phyloP scores from a whole-genome alignment of 2,329 filamentous ascomycete genomes.

The Phaeosphaeriaceae sp. region DNA sequence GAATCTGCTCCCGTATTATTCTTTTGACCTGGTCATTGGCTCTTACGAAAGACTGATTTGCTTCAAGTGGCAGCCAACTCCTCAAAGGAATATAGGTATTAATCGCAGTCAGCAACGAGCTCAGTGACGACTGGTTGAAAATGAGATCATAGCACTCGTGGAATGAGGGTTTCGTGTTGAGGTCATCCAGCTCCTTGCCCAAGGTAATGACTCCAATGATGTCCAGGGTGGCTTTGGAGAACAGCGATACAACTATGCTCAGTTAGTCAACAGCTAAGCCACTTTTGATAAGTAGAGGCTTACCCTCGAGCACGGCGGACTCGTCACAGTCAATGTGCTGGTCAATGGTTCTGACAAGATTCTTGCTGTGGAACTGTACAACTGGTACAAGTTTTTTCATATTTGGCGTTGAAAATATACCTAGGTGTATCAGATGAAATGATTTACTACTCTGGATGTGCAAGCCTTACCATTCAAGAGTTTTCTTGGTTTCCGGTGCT shows the following conservation, averaged over 20 bases:
- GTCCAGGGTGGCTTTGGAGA: constrained; percentile 34
- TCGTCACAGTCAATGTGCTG: not conserved
- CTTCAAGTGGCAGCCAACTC: constrained; percentile 47
- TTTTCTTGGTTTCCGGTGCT: not conserved
- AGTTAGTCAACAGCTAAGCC: not conserved
- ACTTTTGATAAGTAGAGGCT: not conserved
- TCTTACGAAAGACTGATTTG: constrained; percentile 49
- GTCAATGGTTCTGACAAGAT: not conserved
- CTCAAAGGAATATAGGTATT: constrained; percentile 31
- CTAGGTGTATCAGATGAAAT: not conserved
- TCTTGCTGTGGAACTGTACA: not conserved
- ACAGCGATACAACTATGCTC: constrained; percentile 9
- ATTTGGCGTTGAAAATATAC: not conserved
- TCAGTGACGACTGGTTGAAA: constrained; percentile 22
- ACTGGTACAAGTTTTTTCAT: constrained; percentile 1
- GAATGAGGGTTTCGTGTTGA: constrained; percentile 17
- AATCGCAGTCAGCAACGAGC: constrained; percentile 20
- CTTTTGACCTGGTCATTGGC: constrained; percentile 43
- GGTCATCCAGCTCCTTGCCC: constrained; percentile 35
- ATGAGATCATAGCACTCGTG: constrained; percentile 26
- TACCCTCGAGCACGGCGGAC: not conserved
- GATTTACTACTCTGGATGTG: not conserved
- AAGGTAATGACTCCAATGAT: constrained; percentile 35
- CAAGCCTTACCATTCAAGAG: not conserved
- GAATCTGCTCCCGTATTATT: constrained; percentile 44